Conservation (phyloP, 1,284 basidiomycete species). For the Ceratobasidium sp. region DNA sequence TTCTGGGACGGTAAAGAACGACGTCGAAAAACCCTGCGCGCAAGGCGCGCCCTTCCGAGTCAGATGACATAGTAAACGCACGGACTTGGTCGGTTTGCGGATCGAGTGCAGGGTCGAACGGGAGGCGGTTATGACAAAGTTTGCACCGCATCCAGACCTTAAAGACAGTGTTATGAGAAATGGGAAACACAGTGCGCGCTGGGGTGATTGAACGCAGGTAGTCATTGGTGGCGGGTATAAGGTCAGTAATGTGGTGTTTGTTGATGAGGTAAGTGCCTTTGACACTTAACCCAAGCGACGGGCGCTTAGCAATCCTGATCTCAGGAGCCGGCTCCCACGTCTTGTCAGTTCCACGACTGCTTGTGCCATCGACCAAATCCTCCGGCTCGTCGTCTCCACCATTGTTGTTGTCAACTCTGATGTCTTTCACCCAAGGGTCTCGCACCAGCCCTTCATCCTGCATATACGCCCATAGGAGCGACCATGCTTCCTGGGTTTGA, state of each 20-base stretch:
- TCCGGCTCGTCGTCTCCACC: neutral
- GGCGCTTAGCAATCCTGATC: neutral
- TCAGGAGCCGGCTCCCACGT: conserved; percentile 6
- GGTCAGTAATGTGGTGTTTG: neutral
- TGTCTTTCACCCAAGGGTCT: neutral
- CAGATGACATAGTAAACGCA: neutral
- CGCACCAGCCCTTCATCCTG: neutral
- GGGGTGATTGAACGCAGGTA: neutral
- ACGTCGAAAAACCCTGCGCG: neutral
- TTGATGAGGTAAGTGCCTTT: neutral
- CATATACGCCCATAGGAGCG: conserved; percentile 7
- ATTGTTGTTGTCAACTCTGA: neutral
- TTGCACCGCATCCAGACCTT: conserved; percentile 13
- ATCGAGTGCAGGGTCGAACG: neutral
- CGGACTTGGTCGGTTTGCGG: conserved; percentile 2
- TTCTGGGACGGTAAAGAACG: neutral
- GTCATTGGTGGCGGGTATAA: neutral
- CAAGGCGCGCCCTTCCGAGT: neutral
- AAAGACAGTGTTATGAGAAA: neutral
- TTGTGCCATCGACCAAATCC: neutral
- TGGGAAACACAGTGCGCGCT: neutral
- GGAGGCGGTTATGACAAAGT: neutral
- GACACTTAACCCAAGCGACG: too few species aligned
- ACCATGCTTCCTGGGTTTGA: conserved; percentile 6
- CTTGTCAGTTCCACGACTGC: neutral